Evolutionary conservation across 352 stramenopile species (phyloP).

Genomic region (Phytopythium montanum): DNA sequence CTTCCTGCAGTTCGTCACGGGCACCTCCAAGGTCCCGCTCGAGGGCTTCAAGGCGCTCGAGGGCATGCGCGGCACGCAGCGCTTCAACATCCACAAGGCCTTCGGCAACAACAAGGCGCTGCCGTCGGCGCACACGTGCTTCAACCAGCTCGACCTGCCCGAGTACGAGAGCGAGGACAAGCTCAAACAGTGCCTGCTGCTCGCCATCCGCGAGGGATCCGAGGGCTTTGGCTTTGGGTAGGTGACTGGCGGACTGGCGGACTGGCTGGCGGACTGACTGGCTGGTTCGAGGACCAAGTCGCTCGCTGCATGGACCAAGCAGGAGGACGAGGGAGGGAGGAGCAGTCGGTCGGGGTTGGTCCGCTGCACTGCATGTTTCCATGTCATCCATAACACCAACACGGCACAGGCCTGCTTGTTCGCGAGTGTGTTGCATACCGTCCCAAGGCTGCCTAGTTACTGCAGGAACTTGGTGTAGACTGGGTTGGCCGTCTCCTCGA

Average conservation of each 20-base stretch:
- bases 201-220: conserved; percentile 97
- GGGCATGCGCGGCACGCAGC: conserved; percentile 98
- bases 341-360: too few relatives aligned
- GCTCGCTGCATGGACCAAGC: background rate
- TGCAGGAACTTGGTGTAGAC: conserved; percentile 79
- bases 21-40: conserved; percentile 92
- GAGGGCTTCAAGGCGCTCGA: conserved; percentile 98
- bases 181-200: conserved; percentile 95
- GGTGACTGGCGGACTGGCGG: too few relatives aligned
- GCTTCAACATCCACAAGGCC: conserved; percentile 99
- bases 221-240: conserved; percentile 99
- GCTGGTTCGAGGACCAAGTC: too few relatives aligned
- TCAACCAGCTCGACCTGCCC: conserved; percentile 99
- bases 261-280: too few relatives aligned
- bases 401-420: too few relatives aligned
- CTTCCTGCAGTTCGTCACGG: conserved; percentile 94
- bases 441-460: conserved; percentile 16
- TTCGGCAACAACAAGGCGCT: conserved; percentile 88
- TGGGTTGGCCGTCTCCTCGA: conserved; percentile 84
- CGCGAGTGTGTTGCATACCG: too few relatives aligned
- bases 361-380: too few relatives aligned
- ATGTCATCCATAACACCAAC: too few relatives aligned
- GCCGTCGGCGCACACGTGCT: conserved; percentile 97
- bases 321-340: background rate
- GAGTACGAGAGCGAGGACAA: conserved; percentile 98